Conservation (phyloP, 106 monocot genomes). For the Posidonia australis region DNA sequence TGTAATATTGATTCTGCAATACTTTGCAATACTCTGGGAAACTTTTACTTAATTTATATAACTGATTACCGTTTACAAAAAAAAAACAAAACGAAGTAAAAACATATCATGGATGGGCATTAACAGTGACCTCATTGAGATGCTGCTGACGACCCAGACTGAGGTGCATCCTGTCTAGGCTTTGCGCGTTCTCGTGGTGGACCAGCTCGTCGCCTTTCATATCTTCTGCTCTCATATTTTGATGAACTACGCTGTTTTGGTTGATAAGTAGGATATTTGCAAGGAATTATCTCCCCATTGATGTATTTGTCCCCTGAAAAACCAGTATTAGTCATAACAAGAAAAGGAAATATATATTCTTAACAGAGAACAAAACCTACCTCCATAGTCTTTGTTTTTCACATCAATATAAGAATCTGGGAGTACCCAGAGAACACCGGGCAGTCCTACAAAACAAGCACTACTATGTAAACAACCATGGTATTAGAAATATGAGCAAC, state of each 20-base stretch:
- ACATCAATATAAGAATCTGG: slow-evolving; percentile 99
- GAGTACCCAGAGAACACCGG: slow-evolving; percentile 92
- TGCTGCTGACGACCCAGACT: slow-evolving; percentile 36
- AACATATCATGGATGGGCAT: too few species aligned
- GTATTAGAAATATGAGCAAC: background rate
- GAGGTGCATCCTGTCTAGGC: slow-evolving; percentile 36
- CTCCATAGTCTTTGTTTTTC: slow-evolving; percentile 97
- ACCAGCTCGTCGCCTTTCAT: slow-evolving; percentile 65
- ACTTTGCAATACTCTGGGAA: too few species aligned
- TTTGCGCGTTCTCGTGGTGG: slow-evolving; percentile 40
- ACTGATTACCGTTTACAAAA: too few species aligned
- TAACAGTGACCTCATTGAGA: background rate
- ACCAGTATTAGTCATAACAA: background rate
- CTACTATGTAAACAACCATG: background rate
- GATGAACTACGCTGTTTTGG: slow-evolving; percentile 61
- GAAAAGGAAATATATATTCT: background rate
- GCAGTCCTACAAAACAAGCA: slow-evolving; percentile 42
- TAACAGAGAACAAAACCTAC: slow-evolving; percentile 16
- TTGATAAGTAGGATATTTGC: slow-evolving; percentile 82
- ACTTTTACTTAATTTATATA: too few species aligned
- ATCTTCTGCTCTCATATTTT: slow-evolving; percentile 83
- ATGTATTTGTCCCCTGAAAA: slow-evolving; percentile 90
- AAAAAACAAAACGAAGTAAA: too few species aligned
- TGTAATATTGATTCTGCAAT: too few species aligned
- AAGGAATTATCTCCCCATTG: slow-evolving; percentile 96